Conservation (phyloP, 441 rosid genomes). For the Jatropha podagrica region DNA sequence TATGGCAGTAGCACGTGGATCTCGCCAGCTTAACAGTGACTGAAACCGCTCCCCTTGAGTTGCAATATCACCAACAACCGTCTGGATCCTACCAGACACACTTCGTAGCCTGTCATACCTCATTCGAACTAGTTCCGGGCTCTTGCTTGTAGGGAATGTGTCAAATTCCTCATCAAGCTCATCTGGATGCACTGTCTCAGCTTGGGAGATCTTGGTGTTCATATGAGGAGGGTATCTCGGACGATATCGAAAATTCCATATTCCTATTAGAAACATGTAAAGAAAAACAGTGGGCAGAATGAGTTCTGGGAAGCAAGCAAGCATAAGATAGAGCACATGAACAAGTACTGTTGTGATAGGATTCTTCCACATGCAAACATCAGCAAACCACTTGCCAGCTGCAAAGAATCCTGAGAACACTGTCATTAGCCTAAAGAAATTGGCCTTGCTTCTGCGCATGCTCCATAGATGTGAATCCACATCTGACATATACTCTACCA, state of each 20-base stretch:
- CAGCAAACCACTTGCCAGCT: conserved; percentile 73
- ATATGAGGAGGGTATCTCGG: conserved; percentile 94
- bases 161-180: conserved; percentile 97
- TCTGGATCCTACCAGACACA: conserved; percentile 87
- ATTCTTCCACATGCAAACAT: conserved; percentile 81
- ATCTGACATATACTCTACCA: conserved; percentile 91
- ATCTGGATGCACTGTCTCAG: conserved; percentile 78
- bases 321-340: conserved; percentile 83
- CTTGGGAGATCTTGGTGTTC: conserved; percentile 93
- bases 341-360: conserved; percentile 85
- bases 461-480: conserved; percentile 92
- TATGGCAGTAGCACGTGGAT: conserved; percentile 80
- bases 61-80: conserved; percentile 87
- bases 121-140: conserved; percentile 69
- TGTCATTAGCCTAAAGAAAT: conserved; percentile 78
- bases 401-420: conserved; percentile 81
- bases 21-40: conserved; percentile 91
- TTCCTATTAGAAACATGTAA: conserved; percentile 88
- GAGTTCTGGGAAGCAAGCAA: conserved; percentile 85
- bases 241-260: conserved; percentile 86
- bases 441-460: conserved; percentile 91
- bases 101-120: conserved; percentile 92
- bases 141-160: conserved; percentile 76
- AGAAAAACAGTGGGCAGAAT: conserved; percentile 83
- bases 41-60: conserved; percentile 90